Percentiles rank a stretch among this genome's conserved stretches.
Conservation (phyloP, 805 yeast genomes). For the Saturnispora diversa region DNA sequence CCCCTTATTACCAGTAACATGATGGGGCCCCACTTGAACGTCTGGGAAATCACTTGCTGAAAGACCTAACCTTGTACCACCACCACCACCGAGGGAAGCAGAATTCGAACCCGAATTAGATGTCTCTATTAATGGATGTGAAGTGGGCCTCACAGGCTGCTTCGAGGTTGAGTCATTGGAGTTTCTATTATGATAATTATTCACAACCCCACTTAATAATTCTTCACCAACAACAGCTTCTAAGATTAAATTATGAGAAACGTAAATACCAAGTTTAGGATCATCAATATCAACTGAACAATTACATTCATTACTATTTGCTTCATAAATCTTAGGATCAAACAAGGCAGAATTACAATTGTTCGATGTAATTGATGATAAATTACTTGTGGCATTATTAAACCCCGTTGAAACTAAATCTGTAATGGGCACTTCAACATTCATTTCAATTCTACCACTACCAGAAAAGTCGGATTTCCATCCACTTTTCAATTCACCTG, state of each 20-base stretch:
- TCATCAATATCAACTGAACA: conserved; percentile 78
- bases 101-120: too few relatives aligned
- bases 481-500: conserved; percentile 80
- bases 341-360: conserved; percentile 29
- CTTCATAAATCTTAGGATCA: conserved; percentile 20
- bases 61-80: not conserved
- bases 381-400: conserved; percentile 24
- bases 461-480: conserved; percentile 91
- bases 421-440: conserved; percentile 60
- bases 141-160: conserved; percentile 1
- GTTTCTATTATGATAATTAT: conserved; percentile 11
- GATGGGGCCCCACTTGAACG: conserved; percentile 29
- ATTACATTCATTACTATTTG: conserved; percentile 33
- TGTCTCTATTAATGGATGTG: not conserved
- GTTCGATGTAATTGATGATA: conserved; percentile 27
- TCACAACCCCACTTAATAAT: conserved; percentile 35
- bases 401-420: conserved; percentile 46
- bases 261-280: conserved; percentile 68
- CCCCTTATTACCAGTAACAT: conserved; percentile 22
- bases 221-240: conserved; percentile 97
- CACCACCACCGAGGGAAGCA: not conserved
- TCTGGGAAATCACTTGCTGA: conserved; percentile 15
- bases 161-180: not conserved
- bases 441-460: conserved; percentile 71
- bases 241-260: conserved; percentile 66